A percentile compares a stretch with the other conserved stretches of the same genome.
These are phyloP conservation scores for Tieghemostelium lacteum DNA, from an alignment of 78 protist species.

Conservation along the genomic window DNA sequence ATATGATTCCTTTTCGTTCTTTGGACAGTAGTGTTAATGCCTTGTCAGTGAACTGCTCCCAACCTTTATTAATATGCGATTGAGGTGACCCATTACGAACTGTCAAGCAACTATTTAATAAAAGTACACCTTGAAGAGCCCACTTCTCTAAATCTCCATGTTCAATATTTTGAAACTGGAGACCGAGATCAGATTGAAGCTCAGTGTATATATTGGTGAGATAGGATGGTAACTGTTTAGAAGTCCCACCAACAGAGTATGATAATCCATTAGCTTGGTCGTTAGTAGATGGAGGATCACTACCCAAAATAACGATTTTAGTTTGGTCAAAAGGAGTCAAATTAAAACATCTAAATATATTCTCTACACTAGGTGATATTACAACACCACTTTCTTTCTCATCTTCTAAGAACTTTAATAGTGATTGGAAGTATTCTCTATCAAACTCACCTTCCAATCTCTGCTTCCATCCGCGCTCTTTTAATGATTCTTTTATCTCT, in stretches of 20 bases:
- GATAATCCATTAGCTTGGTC: slow-evolving; percentile 95
- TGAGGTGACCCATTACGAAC: slow-evolving; percentile 74
- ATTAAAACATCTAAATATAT: slow-evolving; percentile 61
- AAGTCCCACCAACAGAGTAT: slow-evolving; percentile 79
- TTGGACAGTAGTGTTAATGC: slow-evolving; percentile 12
- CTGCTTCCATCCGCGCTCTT: slow-evolving; percentile 22
- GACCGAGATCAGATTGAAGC: slow-evolving; percentile 53
- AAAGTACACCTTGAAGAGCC: slow-evolving; percentile 93
- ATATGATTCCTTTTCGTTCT: slow-evolving; percentile 26
- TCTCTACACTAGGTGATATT: slow-evolving; percentile 20
- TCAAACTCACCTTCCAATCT: slow-evolving; percentile 25
- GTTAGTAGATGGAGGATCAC: slow-evolving; percentile 88
- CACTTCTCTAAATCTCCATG: slow-evolving; percentile 86
- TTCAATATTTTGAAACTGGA: slow-evolving; percentile 17
- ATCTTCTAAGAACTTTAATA: slow-evolving; percentile 20
- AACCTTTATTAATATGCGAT: slow-evolving; percentile 47
- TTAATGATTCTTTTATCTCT: slow-evolving; percentile 27
- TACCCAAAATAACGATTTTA: slow-evolving; percentile 59
- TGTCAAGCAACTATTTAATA: slow-evolving; percentile 89
- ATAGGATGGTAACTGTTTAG: not conserved
- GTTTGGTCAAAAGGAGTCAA: slow-evolving; percentile 26
- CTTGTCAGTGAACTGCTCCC: slow-evolving; percentile 74
- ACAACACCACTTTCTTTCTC: slow-evolving; percentile 61
- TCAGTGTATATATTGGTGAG: slow-evolving; percentile 87
- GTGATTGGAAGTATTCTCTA: slow-evolving; percentile 23